Conservation (phyloP, 352 stramenopile species). For the Phytophthora aleatoria region DNA sequence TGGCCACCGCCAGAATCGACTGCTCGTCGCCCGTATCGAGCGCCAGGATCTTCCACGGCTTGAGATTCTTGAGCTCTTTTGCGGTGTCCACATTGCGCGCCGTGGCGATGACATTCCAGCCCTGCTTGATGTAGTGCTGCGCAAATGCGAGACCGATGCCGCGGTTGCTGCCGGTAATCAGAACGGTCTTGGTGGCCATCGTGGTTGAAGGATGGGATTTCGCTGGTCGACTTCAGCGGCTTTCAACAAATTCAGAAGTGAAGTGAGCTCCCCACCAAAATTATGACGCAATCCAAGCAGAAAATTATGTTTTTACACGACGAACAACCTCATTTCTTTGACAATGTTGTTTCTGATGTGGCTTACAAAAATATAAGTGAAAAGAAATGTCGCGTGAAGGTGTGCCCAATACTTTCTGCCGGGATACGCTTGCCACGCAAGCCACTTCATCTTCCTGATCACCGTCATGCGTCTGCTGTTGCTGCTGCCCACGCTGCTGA, state of each 20-base stretch:
- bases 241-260: not conserved
- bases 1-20: constrained; percentile 50
- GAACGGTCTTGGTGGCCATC: constrained; percentile 39
- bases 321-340: not conserved
- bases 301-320: constrained; percentile 7
- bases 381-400: constrained; percentile 10
- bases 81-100: constrained; percentile 46
- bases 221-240: constrained; percentile 10
- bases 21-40: constrained; percentile 60
- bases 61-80: constrained; percentile 33
- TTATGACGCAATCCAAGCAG: constrained; percentile 1
- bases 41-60: constrained; percentile 51
- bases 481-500: constrained; percentile 14
- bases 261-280: not conserved
- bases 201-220: constrained; percentile 4
- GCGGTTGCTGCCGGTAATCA: constrained; percentile 59
- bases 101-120: constrained; percentile 55
- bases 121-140: constrained; percentile 47
- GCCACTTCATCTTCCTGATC: constrained; percentile 11
- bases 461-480: constrained; percentile 25
- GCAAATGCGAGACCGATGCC: constrained; percentile 52
- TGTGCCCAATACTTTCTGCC: not conserved
- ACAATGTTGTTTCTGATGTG: not conserved
- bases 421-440: constrained; percentile 36
- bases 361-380: not conserved